A percentile compares a stretch with the other conserved stretches of the same genome.
phyloP scores from a whole-genome alignment of 1,284 basidiomycete species.

The Inonotus hispidus region DNA sequence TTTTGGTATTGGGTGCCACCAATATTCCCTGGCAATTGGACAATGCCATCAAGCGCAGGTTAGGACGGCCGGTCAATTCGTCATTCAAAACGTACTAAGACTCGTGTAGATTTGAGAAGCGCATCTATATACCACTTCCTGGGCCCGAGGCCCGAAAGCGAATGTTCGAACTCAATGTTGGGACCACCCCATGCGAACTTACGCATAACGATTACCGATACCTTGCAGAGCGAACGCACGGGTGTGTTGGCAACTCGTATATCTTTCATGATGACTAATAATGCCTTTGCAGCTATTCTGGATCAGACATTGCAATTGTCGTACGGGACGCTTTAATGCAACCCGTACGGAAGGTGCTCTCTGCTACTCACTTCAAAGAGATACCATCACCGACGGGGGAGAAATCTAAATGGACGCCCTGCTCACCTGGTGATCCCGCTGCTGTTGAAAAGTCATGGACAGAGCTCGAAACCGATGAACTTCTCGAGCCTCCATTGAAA shows the following conservation, averaged over 20 bases:
- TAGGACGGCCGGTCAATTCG: slow-evolving; percentile 23
- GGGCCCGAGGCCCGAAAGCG: slow-evolving; percentile 88
- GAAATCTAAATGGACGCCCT: slow-evolving; percentile 76
- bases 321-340: slow-evolving; percentile 99
- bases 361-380: slow-evolving; percentile 93
- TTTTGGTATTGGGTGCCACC: slow-evolving; percentile 97
- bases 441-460: slow-evolving; percentile 92
- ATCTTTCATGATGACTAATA: slow-evolving; percentile 7
- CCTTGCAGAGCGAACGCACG: slow-evolving; percentile 85
- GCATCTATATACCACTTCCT: slow-evolving; percentile 97
- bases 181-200: slow-evolving; percentile 86
- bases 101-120: slow-evolving; percentile 79
- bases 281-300: slow-evolving; percentile 62
- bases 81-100: neutral
- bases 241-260: slow-evolving; percentile 37
- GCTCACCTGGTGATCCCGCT: slow-evolving; percentile 87
- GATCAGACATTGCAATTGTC: slow-evolving; percentile 92
- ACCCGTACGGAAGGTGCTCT: slow-evolving; percentile 93
- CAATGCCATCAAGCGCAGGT: slow-evolving; percentile 95
- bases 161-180: slow-evolving; percentile 98
- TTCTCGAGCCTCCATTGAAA: slow-evolving; percentile 80
- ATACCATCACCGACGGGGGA: slow-evolving; percentile 34
- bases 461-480: slow-evolving; percentile 86
- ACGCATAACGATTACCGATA: slow-evolving; percentile 74
- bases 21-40: slow-evolving; percentile 98